Conservation (phyloP, 73 alveolate genomes). For the Tetrahymena elliotti region DNA sequence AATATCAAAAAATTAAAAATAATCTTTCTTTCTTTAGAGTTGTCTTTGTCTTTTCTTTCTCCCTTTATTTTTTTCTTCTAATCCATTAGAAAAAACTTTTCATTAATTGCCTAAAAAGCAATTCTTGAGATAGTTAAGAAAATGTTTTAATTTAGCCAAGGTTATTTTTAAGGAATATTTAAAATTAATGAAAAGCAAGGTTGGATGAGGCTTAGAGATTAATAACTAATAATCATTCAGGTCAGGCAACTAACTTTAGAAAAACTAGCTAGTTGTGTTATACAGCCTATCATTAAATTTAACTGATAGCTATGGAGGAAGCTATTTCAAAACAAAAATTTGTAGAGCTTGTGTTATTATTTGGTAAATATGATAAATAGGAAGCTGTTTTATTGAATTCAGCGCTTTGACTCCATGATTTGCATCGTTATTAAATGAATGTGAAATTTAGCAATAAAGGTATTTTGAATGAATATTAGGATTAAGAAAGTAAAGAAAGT, state of each 20-base stretch:
- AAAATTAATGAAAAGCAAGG: not conserved
- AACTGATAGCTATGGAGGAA: too few species aligned
- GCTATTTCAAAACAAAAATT: too few species aligned
- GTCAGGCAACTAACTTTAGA: not conserved
- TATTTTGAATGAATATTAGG: not conserved
- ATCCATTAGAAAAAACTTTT: not conserved
- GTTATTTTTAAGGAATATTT: too few species aligned
- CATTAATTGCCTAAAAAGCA: not conserved
- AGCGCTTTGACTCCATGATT: not conserved
- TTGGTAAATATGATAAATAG: too few species aligned
- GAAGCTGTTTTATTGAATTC: too few species aligned
- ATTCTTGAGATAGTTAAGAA: not conserved
- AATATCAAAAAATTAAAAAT: too few species aligned
- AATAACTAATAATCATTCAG: too few species aligned
- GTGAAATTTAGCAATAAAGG: not conserved
- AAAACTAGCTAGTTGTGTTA: too few species aligned
- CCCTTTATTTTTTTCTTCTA: not conserved
- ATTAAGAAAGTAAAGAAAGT: not conserved
- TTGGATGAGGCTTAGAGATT: not conserved
- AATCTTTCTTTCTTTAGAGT: not conserved
- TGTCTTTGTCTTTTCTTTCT: not conserved
- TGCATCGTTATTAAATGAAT: not conserved
- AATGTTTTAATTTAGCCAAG: too few species aligned
- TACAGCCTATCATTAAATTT: too few species aligned
- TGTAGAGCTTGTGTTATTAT: too few species aligned